Conservation (phyloP, 1,139 yeast genomes). For the Saccharomycopsis crataegensis region DNA sequence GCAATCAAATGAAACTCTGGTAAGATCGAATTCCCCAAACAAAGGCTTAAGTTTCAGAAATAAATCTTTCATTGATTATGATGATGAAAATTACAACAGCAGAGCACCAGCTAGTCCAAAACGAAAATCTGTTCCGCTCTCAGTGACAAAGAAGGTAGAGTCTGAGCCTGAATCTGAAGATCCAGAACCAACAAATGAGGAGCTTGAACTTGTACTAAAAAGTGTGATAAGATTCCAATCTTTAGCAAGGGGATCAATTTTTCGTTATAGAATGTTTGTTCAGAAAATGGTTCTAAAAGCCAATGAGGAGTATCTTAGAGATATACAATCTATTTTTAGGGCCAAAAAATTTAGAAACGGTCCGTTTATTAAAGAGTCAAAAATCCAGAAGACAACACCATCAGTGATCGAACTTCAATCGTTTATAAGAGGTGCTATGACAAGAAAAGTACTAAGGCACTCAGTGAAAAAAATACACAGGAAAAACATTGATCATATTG, state of each 20-base stretch:
- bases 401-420: conserved; percentile 10
- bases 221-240: conserved; percentile 45
- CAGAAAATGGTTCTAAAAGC: conserved; percentile 51
- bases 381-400: background rate
- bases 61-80: background rate
- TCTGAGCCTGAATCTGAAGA: conserved; percentile 9
- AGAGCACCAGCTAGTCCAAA: background rate
- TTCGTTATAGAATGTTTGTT: conserved; percentile 57
- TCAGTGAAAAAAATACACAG: conserved; percentile 10
- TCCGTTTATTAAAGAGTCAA: conserved; percentile 1
- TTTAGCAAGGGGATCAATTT: conserved; percentile 55
- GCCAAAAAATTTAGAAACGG: conserved; percentile 22
- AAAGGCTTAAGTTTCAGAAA: background rate
- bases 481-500: conserved; percentile 17
- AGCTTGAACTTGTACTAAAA: conserved; percentile 25
- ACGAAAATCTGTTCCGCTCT: background rate
- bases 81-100: too few relatives aligned
- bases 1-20: background rate
- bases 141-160: background rate
- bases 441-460: conserved; percentile 13
- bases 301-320: conserved; percentile 41
- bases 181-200: conserved; percentile 16
- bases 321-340: conserved; percentile 31
- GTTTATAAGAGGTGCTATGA: conserved; percentile 12
- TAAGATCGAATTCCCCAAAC: background rate